Percentiles rank a stretch among this genome's conserved stretches.
These are phyloP conservation scores for Neurospora africana DNA, from an alignment of 495 filamentous ascomycete species.

Conservation along the genomic window DNA sequence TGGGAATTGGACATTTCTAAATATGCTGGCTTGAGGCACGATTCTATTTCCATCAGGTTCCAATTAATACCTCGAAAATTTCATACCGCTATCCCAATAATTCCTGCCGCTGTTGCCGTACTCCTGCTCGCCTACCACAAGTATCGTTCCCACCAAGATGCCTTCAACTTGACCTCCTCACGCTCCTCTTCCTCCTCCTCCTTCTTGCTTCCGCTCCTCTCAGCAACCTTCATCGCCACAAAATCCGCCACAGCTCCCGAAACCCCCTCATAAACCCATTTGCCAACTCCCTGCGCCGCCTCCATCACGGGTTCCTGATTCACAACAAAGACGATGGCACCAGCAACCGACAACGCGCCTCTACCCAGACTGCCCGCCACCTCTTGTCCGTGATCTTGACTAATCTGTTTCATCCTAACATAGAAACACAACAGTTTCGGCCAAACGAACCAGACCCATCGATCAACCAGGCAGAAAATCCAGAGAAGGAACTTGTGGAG, in stretches of 20 bases:
- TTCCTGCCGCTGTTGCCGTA: neutral
- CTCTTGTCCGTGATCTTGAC: slow-evolving; percentile 2
- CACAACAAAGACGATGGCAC: neutral
- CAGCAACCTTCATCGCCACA: slow-evolving; percentile 3
- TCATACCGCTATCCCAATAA: neutral
- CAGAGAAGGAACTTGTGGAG: slow-evolving; percentile 8
- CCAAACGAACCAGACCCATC: slow-evolving; percentile 1
- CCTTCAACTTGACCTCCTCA: neutral
- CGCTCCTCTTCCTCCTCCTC: neutral
- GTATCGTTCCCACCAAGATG: neutral
- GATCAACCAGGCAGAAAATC: slow-evolving; percentile 3
- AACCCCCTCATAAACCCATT: slow-evolving; percentile 3
- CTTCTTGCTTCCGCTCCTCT: neutral
- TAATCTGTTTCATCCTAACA: slow-evolving; percentile 3
- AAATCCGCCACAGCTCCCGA: slow-evolving; percentile 14
- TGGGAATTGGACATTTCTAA: neutral
- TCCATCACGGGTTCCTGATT: neutral
- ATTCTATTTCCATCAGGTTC: neutral
- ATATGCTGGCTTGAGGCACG: neutral
- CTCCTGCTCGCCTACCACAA: neutral
- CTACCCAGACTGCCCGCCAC: neutral
- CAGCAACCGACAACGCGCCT: neutral
- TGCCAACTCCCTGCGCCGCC: neutral
- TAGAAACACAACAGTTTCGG: neutral
- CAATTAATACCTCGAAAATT: neutral